Evolutionary conservation across 2,329 filamentous ascomycete species (phyloP).

Genomic region (Epichloe bromicola): DNA sequence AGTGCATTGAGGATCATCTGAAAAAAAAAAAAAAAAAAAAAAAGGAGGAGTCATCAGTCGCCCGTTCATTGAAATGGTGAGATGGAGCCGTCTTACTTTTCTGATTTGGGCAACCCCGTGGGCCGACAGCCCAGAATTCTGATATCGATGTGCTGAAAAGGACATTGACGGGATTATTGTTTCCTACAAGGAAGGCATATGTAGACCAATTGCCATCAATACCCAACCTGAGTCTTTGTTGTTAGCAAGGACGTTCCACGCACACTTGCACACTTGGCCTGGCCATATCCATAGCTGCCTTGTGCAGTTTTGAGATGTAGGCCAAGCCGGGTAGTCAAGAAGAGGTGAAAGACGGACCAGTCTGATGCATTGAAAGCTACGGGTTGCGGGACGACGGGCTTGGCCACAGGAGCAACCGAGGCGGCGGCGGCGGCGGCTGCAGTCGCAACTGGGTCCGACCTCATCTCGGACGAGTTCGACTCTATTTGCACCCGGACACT

Average conservation of each 20-base stretch:
- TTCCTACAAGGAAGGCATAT: constrained; percentile 41
- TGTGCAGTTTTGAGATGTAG: not conserved
- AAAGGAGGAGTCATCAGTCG: constrained; percentile 5
- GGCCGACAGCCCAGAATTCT: constrained; percentile 56
- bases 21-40: not conserved
- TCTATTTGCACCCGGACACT: not conserved
- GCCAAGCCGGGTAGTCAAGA: not conserved
- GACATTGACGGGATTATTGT: constrained; percentile 24
- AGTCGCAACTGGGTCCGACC: constrained; percentile 4
- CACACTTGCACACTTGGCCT: not conserved
- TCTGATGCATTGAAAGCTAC: constrained; percentile 12
- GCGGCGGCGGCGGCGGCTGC: constrained; percentile 3
- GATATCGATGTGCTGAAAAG: constrained; percentile 54
- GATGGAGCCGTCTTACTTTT: constrained; percentile 25
- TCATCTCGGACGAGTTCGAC: constrained; percentile 2
- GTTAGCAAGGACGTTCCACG: not conserved
- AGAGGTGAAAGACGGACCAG: constrained; percentile 8
- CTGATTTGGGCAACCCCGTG: constrained; percentile 33
- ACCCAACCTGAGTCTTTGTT: constrained; percentile 36
- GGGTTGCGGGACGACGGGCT: constrained; percentile 5
- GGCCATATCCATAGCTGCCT: not conserved
- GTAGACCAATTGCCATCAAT: constrained; percentile 62
- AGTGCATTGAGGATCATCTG: constrained; percentile 38
- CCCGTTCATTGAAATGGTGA: not conserved
- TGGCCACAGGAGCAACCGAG: not conserved